Conservation (phyloP, 1,284 basidiomycete species). For the Sporisorium iseilematis-ciliati region DNA sequence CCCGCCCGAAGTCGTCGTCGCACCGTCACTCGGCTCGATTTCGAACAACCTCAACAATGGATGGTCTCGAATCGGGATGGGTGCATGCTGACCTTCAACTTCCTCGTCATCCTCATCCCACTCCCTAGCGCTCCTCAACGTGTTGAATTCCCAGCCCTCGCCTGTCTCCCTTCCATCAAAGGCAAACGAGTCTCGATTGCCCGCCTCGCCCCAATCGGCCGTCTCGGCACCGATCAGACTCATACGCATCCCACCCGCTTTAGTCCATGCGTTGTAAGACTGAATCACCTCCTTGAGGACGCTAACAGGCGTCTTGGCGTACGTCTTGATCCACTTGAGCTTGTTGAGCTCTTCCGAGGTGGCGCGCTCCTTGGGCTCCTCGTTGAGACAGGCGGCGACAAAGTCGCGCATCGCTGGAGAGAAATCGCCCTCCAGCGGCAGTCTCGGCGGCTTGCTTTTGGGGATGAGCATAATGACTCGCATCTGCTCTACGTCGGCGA, state of each 20-base stretch:
- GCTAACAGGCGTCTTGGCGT: slow-evolving; percentile 75
- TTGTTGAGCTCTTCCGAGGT: slow-evolving; percentile 89
- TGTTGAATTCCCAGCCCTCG: slow-evolving; percentile 60
- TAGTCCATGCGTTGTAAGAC: slow-evolving; percentile 81
- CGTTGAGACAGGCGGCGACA: slow-evolving; percentile 84
- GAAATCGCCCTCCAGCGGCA: slow-evolving; percentile 80
- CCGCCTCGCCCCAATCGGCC: slow-evolving; percentile 49
- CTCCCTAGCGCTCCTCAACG: slow-evolving; percentile 28
- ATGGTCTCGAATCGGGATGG: slow-evolving; percentile 52
- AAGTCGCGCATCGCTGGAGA: slow-evolving; percentile 90
- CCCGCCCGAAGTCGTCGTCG: slow-evolving; percentile 5
- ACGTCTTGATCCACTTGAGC: slow-evolving; percentile 90
- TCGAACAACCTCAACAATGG: slow-evolving; percentile 60
- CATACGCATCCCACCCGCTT: slow-evolving; percentile 82
- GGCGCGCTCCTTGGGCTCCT: slow-evolving; percentile 83
- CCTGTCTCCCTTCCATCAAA: slow-evolving; percentile 56
- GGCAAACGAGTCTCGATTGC: slow-evolving; percentile 57
- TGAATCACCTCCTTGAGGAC: slow-evolving; percentile 86
- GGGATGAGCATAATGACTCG: slow-evolving; percentile 93
- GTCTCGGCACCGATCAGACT: slow-evolving; percentile 74
- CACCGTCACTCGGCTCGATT: slow-evolving; percentile 23
- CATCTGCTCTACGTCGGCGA: slow-evolving; percentile 76
- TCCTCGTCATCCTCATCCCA: slow-evolving; percentile 44
- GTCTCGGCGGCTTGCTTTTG: slow-evolving; percentile 83
- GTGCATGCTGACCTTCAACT: slow-evolving; percentile 14